A percentile compares a stretch with the other conserved stretches of the same genome.
Conservation (phyloP, 257 asterid species). For the Fraxinus pennsylvanica region DNA sequence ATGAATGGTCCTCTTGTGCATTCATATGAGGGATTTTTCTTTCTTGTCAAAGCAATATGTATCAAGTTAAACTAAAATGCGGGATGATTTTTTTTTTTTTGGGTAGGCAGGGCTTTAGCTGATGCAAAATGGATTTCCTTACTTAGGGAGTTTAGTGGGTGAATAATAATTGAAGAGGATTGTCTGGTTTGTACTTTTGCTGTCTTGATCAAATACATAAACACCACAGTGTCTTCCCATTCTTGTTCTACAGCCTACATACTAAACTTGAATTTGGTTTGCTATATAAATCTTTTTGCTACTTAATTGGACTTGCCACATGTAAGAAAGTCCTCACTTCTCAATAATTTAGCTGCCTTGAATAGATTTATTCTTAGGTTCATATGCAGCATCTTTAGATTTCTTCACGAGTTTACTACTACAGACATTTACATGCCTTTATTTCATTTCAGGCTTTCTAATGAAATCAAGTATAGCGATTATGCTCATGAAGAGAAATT, state of each 20-base stretch:
- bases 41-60: neutral
- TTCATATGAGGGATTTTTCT: neutral
- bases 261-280: constrained; percentile 11
- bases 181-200: neutral
- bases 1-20: neutral
- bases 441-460: constrained; percentile 50
- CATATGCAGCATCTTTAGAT: no score
- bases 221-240: neutral
- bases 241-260: neutral
- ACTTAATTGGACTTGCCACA: neutral
- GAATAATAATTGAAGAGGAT: no score
- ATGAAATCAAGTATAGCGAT: constrained; percentile 75
- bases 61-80: neutral
- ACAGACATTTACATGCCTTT: constrained; percentile 13
- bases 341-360: no score
- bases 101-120: no score
- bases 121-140: no score
- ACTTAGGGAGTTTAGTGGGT: no score
- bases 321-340: neutral
- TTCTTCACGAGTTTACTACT: no score
- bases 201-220: neutral
- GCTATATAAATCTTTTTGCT: neutral
- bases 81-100: neutral
- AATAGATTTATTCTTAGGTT: no score
- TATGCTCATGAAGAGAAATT: constrained; percentile 68